Conservation (phyloP, 352 stramenopile genomes). For the Phytophthora macrochlamydospora region DNA sequence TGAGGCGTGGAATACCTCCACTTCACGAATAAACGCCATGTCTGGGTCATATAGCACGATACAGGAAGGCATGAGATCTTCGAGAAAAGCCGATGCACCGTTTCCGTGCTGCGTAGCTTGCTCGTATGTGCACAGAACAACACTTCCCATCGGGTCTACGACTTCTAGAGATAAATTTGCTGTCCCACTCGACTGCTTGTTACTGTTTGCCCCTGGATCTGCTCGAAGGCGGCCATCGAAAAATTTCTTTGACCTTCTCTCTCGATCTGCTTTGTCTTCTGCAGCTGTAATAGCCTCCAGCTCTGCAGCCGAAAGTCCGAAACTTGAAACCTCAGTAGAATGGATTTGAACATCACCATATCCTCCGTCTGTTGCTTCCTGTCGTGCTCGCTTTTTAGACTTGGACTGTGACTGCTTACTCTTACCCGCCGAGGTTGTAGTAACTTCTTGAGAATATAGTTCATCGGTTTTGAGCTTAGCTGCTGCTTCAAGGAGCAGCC, state of each 20-base stretch:
- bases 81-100: slow-evolving; percentile 71
- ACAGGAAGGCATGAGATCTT: slow-evolving; percentile 90
- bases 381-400: slow-evolving; percentile 38
- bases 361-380: slow-evolving; percentile 22
- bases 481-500: slow-evolving; percentile 62
- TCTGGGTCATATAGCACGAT: slow-evolving; percentile 97
- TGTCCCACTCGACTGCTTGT: slow-evolving; percentile 22
- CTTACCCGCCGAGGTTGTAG: slow-evolving; percentile 4
- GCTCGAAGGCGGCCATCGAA: slow-evolving; percentile 19
- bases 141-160: slow-evolving; percentile 49
- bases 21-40: slow-evolving; percentile 93
- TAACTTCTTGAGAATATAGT: slow-evolving; percentile 36
- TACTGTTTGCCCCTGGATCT: neutral
- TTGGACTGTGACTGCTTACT: slow-evolving; percentile 27
- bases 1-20: slow-evolving; percentile 93
- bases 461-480: slow-evolving; percentile 54
- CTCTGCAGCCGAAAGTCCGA: slow-evolving; percentile 74
- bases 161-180: slow-evolving; percentile 55
- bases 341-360: slow-evolving; percentile 34
- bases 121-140: slow-evolving; percentile 83
- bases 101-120: slow-evolving; percentile 70
- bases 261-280: slow-evolving; percentile 29
- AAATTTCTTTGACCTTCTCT: slow-evolving; percentile 27
- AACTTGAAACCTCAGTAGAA: slow-evolving; percentile 63
- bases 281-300: slow-evolving; percentile 52